Evolutionary conservation across 2,329 filamentous ascomycete genomes (phyloP).

Genomic region (Trichoderma arundinaceum): DNA sequence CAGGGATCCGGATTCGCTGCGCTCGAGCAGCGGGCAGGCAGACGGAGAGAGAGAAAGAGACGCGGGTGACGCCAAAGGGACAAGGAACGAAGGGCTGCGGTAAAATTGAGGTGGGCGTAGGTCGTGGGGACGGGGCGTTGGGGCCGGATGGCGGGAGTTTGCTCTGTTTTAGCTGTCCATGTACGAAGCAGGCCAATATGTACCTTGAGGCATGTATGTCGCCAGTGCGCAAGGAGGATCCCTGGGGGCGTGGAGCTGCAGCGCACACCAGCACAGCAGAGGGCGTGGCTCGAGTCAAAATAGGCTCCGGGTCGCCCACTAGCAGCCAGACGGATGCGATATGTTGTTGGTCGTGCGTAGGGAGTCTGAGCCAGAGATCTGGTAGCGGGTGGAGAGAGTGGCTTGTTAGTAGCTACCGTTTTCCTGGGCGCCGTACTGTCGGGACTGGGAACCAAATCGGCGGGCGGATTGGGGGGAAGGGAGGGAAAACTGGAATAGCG

Average conservation of each 20-base stretch:
- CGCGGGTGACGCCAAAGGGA: constrained; percentile 1
- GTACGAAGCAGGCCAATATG: no score
- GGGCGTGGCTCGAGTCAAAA: constrained; percentile 18
- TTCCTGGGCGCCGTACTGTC: constrained; percentile 30
- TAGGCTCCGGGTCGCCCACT: no score
- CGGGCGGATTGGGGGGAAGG: not conserved
- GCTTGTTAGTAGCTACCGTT: constrained; percentile 20
- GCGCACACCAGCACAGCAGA: not conserved
- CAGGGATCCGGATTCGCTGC: constrained; percentile 6
- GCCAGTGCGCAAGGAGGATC: constrained; percentile 11
- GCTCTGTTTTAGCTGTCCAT: constrained; percentile 24
- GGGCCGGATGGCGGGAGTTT: constrained; percentile 18
- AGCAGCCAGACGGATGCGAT: no score
- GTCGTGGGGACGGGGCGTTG: not conserved
- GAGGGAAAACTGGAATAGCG: not conserved
- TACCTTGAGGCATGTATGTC: not conserved
- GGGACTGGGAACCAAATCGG: no score
- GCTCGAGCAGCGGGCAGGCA: not conserved
- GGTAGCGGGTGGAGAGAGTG: constrained; percentile 29
- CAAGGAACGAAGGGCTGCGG: not conserved
- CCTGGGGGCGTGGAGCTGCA: constrained; percentile 10
- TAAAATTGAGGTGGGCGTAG: not conserved
- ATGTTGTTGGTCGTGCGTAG: constrained; percentile 22
- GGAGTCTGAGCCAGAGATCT: constrained; percentile 24
- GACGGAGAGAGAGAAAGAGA: constrained; percentile 1